phyloP scores from a whole-genome alignment of 441 rosid genomes.

The Eruca vesicaria region DNA sequence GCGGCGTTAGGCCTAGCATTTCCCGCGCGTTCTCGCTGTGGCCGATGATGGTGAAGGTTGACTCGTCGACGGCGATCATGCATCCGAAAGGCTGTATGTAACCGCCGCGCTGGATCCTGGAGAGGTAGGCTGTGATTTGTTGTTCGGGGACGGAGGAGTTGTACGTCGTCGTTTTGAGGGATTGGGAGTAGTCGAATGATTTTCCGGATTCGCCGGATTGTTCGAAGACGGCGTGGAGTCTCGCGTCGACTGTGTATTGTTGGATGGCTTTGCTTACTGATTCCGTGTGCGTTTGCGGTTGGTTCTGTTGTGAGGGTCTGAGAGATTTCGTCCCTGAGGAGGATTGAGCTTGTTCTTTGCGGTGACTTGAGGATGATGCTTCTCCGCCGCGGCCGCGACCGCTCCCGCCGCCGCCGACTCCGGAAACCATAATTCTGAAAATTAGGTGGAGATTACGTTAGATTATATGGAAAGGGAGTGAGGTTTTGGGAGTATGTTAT shows the following conservation, averaged over 20 bases:
- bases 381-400: not conserved
- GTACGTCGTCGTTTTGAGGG: constrained; percentile 59
- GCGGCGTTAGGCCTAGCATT: constrained; percentile 72
- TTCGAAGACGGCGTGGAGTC: constrained; percentile 90
- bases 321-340: constrained; percentile 53
- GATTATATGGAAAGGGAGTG: not conserved
- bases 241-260: constrained; percentile 97
- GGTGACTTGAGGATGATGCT: constrained; percentile 19
- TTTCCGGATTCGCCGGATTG: constrained; percentile 87
- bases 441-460: constrained; percentile 4
- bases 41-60: constrained; percentile 57
- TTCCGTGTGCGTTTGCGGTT: constrained; percentile 30
- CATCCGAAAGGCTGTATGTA: constrained; percentile 90
- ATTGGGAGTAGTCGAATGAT: constrained; percentile 86
- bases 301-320: constrained; percentile 32
- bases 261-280: constrained; percentile 85
- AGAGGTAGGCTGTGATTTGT: constrained; percentile 78
- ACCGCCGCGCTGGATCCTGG: constrained; percentile 88
- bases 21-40: constrained; percentile 88
- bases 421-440: constrained; percentile 18
- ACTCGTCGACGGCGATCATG: constrained; percentile 77
- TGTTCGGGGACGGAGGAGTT: constrained; percentile 62
- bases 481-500: not conserved
- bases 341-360: constrained; percentile 42
- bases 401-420: not conserved